Base-by-base conservation (phyloP, 1,284 basidiomycete genomes). In the Sporisorium scitamineum region DNA sequence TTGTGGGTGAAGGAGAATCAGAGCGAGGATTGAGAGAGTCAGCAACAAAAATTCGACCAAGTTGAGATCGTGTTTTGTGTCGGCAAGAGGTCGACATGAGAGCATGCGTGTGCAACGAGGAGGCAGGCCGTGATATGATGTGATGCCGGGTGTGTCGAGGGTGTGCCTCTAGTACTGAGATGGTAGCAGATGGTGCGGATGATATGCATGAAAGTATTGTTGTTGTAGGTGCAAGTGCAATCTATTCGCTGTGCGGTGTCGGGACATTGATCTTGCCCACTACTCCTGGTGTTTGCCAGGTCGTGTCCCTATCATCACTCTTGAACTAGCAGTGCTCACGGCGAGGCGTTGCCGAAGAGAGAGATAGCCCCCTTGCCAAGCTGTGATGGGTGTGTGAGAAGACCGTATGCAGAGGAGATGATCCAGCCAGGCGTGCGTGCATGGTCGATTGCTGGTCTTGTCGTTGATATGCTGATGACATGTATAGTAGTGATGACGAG, bases 41-140 rank as follows among this genome's bases (percentile, higher is more conserved):
- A 66, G 63, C 32, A 16, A 45, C 20, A 56, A 34, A 54, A 39
- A 39, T 27, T 24, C 37, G n/a, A 18, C 5, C 5, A 16, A 16
- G 32, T 24, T 26, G 55, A 14, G 22, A 50, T 2, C 16, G 13
- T 56, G 45, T 22, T 51, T 34, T 42, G 18, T 50, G 18, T 52
- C 31, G 32, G 32, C 5, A 2, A 18, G 8, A 24, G 11, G 24
- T 5, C 34, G 29, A 9, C 14, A 31, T 47, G 20, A 11, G 27
- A 14, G 10, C 31, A 52, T 37, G 50, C 13, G 27, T 56, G 26
- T 39, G 54, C 54, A 54, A 54, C 34, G 29, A 54, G 54, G 27
- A 22, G 16, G n/a, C 39, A 16, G 27, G 26, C 42, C 24, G 52
- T 42, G n/a, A 39, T 5, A 22, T 26, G 22, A 3, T 1, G 20